phyloP scores from a whole-genome alignment of 306 rosid genomes.

The Styphnolobium japonicum region DNA sequence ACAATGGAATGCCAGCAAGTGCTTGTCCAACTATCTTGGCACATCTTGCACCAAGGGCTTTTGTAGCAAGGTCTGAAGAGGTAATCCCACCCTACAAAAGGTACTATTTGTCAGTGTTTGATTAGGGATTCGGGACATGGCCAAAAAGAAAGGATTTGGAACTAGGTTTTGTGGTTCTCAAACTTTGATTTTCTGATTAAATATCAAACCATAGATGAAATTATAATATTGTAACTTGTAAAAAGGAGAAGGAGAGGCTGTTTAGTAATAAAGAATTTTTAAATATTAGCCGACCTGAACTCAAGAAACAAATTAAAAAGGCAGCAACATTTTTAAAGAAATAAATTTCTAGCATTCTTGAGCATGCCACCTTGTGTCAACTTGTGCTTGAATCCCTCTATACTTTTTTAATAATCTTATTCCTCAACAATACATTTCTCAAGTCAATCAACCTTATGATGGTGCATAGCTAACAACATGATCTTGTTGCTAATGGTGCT shows the following conservation, averaged over 20 bases:
- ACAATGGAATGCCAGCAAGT: slow-evolving; percentile 67
- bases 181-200: not conserved
- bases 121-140: not conserved
- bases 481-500: not conserved
- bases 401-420: not conserved
- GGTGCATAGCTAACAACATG: not conserved
- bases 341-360: not conserved
- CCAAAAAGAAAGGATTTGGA: not conserved
- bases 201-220: not conserved
- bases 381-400: not conserved
- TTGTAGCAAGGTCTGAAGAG: slow-evolving; percentile 68
- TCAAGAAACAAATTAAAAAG: not conserved
- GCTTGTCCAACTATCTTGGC: slow-evolving; percentile 78
- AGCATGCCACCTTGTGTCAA: not conserved
- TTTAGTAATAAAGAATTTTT: not conserved
- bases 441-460: not conserved
- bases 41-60: slow-evolving; percentile 70
- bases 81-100: slow-evolving; percentile 65
- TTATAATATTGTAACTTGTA: not conserved
- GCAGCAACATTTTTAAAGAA: not conserved
- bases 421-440: not conserved
- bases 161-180: not conserved
- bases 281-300: not conserved
- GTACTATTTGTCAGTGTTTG: not conserved
- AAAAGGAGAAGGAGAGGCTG: not conserved